phyloP scores from a whole-genome alignment of 306 rosid genomes.

The Potentilla sterilis region DNA sequence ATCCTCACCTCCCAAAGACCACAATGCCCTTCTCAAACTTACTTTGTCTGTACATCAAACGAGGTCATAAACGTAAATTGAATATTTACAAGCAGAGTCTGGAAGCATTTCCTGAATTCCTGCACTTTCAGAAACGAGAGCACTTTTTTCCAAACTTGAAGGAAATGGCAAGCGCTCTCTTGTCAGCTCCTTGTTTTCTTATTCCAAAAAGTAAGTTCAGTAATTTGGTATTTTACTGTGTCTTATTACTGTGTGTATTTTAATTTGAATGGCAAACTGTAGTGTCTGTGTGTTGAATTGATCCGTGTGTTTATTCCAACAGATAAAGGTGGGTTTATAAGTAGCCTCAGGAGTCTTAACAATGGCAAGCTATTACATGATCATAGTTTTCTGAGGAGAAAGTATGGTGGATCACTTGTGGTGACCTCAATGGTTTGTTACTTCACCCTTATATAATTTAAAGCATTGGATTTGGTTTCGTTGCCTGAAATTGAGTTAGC shows the following conservation, averaged over 20 bases:
- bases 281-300: background rate
- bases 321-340: slow-evolving; percentile 47
- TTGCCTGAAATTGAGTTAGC: slow-evolving; percentile 1
- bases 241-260: background rate
- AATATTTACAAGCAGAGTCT: background rate
- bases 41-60: background rate
- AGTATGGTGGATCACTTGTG: slow-evolving; percentile 47
- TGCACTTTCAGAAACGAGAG: slow-evolving; percentile 17
- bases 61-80: slow-evolving; percentile 41
- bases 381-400: slow-evolving; percentile 35
- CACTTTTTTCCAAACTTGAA: slow-evolving; percentile 15
- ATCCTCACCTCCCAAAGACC: slow-evolving; percentile 7
- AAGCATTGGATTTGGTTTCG: slow-evolving; percentile 7
- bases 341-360: slow-evolving; percentile 50
- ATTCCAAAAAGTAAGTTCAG: slow-evolving; percentile 51
- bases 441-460: slow-evolving; percentile 33
- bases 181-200: slow-evolving; percentile 50
- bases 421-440: slow-evolving; percentile 61
- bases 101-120: slow-evolving; percentile 3
- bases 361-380: slow-evolving; percentile 43
- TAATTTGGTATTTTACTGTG: background rate
- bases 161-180: slow-evolving; percentile 66
- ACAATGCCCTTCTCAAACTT: slow-evolving; percentile 16
- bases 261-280: background rate
- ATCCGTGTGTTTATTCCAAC: slow-evolving; percentile 31